Evolutionary conservation across 495 filamentous ascomycete species (phyloP).

Genomic region (Barbatosphaeria neglecta): DNA sequence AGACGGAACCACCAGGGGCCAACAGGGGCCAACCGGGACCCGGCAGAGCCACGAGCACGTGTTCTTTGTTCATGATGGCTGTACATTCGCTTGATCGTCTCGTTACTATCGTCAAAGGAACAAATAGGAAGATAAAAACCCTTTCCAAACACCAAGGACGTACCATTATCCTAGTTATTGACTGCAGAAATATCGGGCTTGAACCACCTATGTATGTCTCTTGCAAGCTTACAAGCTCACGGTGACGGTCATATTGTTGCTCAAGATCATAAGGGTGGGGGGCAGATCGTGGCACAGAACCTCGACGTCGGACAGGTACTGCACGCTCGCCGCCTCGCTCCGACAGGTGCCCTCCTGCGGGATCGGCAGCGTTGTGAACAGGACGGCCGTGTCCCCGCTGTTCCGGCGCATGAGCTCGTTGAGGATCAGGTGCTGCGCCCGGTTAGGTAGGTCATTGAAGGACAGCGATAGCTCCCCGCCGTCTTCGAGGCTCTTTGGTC

Average conservation of each 20-base stretch:
- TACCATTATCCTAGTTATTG: no score
- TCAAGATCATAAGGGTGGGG: slow-evolving; percentile 67
- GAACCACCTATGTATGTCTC: no score
- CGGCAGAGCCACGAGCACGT: no score
- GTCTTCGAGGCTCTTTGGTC: slow-evolving; percentile 36
- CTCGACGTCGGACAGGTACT: slow-evolving; percentile 67
- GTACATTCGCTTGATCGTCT: no score
- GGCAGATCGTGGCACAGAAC: slow-evolving; percentile 57
- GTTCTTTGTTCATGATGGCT: no score
- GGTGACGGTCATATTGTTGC: slow-evolving; percentile 84
- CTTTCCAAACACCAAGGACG: no score
- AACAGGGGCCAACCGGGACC: no score
- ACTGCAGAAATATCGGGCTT: no score
- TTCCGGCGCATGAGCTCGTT: slow-evolving; percentile 70
- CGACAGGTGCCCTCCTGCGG: slow-evolving; percentile 62
- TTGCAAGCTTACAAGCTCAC: slow-evolving; percentile 51
- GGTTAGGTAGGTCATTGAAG: slow-evolving; percentile 76
- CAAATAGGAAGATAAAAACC: no score
- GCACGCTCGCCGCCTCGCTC: slow-evolving; percentile 54
- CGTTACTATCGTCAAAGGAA: no score
- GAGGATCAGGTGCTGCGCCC: slow-evolving; percentile 73
- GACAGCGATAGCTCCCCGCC: slow-evolving; percentile 53
- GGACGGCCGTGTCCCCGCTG: slow-evolving; percentile 60
- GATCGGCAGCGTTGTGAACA: slow-evolving; percentile 74
- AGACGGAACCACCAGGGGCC: no score